These are phyloP conservation scores for Stagonosporopsis rhizophila DNA, from an alignment of 2,329 filamentous ascomycete species.

Conservation along the genomic window DNA sequence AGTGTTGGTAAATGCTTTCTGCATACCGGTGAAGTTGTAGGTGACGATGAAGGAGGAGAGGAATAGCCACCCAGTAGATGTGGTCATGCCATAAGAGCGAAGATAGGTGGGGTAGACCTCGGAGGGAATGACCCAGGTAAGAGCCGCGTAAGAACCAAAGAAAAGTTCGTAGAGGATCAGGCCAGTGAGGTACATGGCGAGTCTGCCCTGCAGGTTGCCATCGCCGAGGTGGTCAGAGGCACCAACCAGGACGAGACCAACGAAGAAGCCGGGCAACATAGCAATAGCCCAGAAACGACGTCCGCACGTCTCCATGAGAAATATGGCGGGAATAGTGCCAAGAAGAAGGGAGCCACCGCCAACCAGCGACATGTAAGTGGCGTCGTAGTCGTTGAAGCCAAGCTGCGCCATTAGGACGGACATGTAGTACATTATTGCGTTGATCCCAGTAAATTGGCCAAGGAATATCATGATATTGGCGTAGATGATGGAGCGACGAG, in stretches of 20 bases:
- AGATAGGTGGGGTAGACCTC: constrained; percentile 78
- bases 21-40: constrained; percentile 77
- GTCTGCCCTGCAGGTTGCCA: constrained; percentile 50
- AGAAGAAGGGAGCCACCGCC: constrained; percentile 72
- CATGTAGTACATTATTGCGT: constrained; percentile 78
- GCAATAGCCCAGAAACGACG: constrained; percentile 77
- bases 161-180: constrained; percentile 57
- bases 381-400: constrained; percentile 67
- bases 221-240: constrained; percentile 65
- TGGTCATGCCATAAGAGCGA: constrained; percentile 76
- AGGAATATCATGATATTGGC: constrained; percentile 78
- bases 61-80: constrained; percentile 72
- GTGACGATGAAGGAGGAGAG: constrained; percentile 75
- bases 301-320: constrained; percentile 75
- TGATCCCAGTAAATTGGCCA: constrained; percentile 73
- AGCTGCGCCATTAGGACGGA: constrained; percentile 70
- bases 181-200: constrained; percentile 70
- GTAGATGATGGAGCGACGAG: constrained; percentile 64
- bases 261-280: constrained; percentile 75
- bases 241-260: constrained; percentile 72
- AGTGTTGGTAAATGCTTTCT: constrained; percentile 69
- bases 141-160: constrained; percentile 47
- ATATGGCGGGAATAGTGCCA: constrained; percentile 71
- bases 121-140: constrained; percentile 58
- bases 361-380: constrained; percentile 75